Conservation (phyloP, 1,139 yeast species). For the Yamadazyma sp. region DNA sequence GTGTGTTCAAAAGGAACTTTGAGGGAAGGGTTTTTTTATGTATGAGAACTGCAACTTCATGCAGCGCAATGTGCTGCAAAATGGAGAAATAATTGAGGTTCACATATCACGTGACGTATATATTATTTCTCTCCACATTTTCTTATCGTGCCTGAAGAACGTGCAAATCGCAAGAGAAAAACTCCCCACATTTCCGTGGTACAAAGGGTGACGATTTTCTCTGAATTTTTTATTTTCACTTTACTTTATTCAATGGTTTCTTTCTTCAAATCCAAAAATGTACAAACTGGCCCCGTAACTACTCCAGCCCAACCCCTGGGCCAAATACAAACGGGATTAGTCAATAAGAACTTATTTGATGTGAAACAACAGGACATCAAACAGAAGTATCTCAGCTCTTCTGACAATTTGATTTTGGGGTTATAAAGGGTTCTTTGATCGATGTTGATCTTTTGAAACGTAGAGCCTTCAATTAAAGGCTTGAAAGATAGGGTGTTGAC, state of each 20-base stretch:
- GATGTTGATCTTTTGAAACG: no score
- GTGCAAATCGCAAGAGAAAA: not conserved
- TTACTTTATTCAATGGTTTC: conserved; percentile 12
- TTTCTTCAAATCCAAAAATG: conserved; percentile 9
- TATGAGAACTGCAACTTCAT: no score
- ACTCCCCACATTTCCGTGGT: conserved; percentile 2
- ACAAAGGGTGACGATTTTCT: not conserved
- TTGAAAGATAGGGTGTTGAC: no score
- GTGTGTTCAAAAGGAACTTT: no score
- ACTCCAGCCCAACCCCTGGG: conserved; percentile 1
- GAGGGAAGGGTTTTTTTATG: no score
- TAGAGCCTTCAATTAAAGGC: no score
- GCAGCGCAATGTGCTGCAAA: no score
- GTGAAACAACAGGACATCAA: conserved; percentile 14
- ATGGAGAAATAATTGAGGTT: not conserved
- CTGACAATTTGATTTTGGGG: conserved; percentile 31
- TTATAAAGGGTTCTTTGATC: conserved; percentile 16
- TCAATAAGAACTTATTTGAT: conserved; percentile 13
- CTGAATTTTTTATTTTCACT: not conserved
- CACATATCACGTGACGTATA: not conserved
- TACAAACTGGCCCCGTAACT: no score
- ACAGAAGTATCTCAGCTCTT: conserved; percentile 18
- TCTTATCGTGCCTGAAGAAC: not conserved
- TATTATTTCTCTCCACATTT: conserved; percentile 1
- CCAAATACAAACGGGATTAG: conserved; percentile 3